Evolutionary conservation across 2,329 filamentous ascomycete genomes (phyloP).

Genomic region (Hymenoscyphus scutula): DNA sequence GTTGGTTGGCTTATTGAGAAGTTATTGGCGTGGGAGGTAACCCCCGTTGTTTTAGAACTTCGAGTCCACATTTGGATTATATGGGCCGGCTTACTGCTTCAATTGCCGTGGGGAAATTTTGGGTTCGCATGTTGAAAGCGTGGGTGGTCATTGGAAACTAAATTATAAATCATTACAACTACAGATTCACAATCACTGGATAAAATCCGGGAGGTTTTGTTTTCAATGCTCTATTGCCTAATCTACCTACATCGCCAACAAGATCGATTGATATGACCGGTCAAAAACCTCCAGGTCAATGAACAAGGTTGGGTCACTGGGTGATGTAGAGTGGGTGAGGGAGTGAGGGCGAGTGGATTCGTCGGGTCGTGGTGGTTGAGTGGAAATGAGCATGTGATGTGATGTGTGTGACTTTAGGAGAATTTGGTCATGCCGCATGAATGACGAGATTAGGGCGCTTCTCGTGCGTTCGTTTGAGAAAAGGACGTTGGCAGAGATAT

Average conservation of each 20-base stretch:
- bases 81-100: neutral
- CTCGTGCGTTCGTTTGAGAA: conserved; percentile 36
- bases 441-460: conserved; percentile 41
- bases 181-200: neutral
- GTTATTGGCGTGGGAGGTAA: neutral
- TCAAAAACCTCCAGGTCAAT: conserved; percentile 22
- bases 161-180: neutral
- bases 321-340: conserved; percentile 19
- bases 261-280: conserved; percentile 26
- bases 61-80: neutral
- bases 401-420: conserved; percentile 35
- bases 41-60: neutral
- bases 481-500: conserved; percentile 36
- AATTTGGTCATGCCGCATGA: conserved; percentile 38
- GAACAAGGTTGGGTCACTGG: conserved; percentile 28
- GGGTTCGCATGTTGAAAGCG: neutral
- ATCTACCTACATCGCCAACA: conserved; percentile 30
- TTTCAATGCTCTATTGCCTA: conserved; percentile 29
- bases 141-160: neutral
- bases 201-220: neutral
- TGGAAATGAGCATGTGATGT: conserved; percentile 24
- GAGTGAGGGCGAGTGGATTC: conserved; percentile 30
- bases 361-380: conserved; percentile 17
- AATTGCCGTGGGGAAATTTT: neutral
- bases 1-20: conserved; percentile 6